Base-by-base conservation (phyloP, 441 rosid genomes). In the Omphalea diandra region DNA sequence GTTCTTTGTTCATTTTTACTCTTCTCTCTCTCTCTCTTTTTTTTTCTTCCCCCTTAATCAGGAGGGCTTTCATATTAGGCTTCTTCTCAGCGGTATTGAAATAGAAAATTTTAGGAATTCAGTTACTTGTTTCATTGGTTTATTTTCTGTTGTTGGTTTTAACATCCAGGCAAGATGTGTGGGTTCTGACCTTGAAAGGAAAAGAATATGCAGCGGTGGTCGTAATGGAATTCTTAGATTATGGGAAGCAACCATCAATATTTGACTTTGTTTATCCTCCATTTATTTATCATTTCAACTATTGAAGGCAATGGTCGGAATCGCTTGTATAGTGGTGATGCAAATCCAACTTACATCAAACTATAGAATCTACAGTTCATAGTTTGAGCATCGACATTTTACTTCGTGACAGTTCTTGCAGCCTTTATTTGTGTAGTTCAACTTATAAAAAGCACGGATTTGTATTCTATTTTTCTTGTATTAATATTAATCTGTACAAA, bases 221-320 rank as follows among this genome's bases (percentile, higher is more conserved):
- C 96, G 99, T 6, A 93, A 95, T 29, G 99, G 99, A 62, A 77
- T 88, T 80, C 92, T 95, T 64, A 81, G 99, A 82, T 86, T 95
- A 40, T 95, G 99, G 99, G 99, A 95, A 78, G 99, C 98, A 33
- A 93, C 99, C 76, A 88, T 88, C 88, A 95, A 89, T 83, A 95
- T 88, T 64, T 95, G 61, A 85, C 18, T 24, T 11, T 38, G 65
- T 44, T 29, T 47, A 49, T 40, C 12, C 10, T 55, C 7, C 3
- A 18, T n/a, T 24, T 10, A 14, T 26, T 20, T 40, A 20, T 18
- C 18, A 3, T 9, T 38, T 55, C 22, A 40, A 7, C 9, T 20
- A 0, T n/a, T 11, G 6, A 31, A 32, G 58, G 40, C 26, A 4
- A 1, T 4, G 17, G 15, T 2, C 15, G 12, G n/a, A 56, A 31